These are phyloP conservation scores for Pseudogymnoascus sp. DNA, from an alignment of 2,329 filamentous ascomycete genomes.

Conservation along the genomic window DNA sequence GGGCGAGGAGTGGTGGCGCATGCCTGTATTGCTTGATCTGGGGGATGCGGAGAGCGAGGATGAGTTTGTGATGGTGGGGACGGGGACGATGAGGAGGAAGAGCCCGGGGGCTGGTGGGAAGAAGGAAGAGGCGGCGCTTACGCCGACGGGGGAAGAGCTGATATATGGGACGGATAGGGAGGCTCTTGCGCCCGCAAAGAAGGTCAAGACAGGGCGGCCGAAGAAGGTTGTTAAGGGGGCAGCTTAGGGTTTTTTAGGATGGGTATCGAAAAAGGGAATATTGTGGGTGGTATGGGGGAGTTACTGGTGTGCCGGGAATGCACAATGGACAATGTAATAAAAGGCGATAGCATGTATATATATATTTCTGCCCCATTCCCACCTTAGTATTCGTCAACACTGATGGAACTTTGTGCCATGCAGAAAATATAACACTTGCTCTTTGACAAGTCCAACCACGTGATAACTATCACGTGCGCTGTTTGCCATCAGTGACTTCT, in stretches of 20 bases:
- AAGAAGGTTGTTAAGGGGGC: background rate
- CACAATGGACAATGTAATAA: background rate
- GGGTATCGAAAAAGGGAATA: background rate
- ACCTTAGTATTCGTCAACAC: background rate
- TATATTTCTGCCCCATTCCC: background rate
- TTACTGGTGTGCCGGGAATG: background rate
- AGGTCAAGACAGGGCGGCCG: background rate
- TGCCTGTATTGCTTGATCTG: conserved; percentile 89
- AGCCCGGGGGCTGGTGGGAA: conserved; percentile 70
- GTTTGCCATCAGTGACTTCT: conserved; percentile 1
- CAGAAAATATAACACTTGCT: background rate
- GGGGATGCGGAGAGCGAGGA: conserved; percentile 94
- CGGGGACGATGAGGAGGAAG: conserved; percentile 78
- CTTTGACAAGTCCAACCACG: background rate
- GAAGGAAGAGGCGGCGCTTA: conserved; percentile 37
- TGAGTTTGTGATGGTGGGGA: conserved; percentile 60
- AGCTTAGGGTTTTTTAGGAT: background rate
- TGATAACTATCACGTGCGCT: background rate
- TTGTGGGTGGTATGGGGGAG: background rate
- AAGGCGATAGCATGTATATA: background rate
- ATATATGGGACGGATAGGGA: background rate
- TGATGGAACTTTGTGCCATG: background rate
- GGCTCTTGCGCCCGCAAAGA: background rate
- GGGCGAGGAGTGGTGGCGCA: conserved; percentile 60
- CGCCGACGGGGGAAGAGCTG: background rate